A percentile compares a stretch with the other conserved stretches of the same genome.
These are phyloP conservation scores for Russula sp. DNA, from an alignment of 768 basidiomycete genomes.

Conservation along the genomic window DNA sequence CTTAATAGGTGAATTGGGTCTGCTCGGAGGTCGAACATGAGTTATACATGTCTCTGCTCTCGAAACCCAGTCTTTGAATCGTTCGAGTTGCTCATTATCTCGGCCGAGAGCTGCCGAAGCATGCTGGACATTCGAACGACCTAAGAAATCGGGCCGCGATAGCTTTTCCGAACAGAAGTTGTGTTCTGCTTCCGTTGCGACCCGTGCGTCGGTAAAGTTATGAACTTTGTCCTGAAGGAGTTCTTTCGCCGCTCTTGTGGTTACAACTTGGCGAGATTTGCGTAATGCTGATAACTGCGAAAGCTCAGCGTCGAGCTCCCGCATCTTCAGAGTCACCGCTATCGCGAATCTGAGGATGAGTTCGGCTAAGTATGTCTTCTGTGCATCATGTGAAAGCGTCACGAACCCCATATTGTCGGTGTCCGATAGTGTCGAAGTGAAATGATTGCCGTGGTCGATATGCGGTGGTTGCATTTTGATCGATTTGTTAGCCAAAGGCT, in stretches of 20 bases:
- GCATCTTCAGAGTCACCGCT: slow-evolving; percentile 7
- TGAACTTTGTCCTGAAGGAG: slow-evolving; percentile 12
- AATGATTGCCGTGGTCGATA: neutral
- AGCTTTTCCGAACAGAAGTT: neutral
- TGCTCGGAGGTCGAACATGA: neutral
- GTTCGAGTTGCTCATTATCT: slow-evolving; percentile 6
- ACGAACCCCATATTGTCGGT: slow-evolving; percentile 13
- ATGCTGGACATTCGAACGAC: neutral
- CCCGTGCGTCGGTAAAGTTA: neutral
- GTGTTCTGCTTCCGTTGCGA: neutral
- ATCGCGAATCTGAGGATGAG: slow-evolving; percentile 7
- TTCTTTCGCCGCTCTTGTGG: slow-evolving; percentile 14
- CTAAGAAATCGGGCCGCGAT: neutral
- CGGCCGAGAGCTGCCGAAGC: slow-evolving; percentile 1
- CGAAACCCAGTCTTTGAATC: slow-evolving; percentile 11
- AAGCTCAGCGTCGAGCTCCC: slow-evolving; percentile 9
- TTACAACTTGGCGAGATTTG: slow-evolving; percentile 10
- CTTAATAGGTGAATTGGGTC: neutral
- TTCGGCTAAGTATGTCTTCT: slow-evolving; percentile 6
- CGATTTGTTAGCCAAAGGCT: neutral
- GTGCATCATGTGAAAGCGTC: neutral
- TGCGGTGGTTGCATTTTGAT: neutral
- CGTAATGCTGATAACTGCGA: slow-evolving; percentile 11
- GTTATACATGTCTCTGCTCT: slow-evolving; percentile 5
- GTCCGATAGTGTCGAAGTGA: neutral